A percentile compares a stretch with the other conserved stretches of the same genome.
phyloP scores from a whole-genome alignment of 768 basidiomycete species.

The Rhizopogon vulgaris region DNA sequence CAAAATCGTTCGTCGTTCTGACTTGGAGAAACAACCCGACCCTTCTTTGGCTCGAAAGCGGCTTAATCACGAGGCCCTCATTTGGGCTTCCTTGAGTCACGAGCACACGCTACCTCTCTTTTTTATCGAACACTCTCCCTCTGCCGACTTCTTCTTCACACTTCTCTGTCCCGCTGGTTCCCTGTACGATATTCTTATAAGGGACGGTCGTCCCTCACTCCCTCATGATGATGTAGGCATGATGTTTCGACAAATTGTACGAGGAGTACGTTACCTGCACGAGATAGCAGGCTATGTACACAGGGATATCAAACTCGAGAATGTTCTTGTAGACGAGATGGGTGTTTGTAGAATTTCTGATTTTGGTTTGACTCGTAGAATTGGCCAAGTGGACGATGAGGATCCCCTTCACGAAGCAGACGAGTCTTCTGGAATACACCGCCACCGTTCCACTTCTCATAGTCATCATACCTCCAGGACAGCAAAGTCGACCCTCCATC shows the following conservation, averaged over 20 bases:
- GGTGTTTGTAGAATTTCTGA: slow-evolving; percentile 82
- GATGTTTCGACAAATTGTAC: slow-evolving; percentile 83
- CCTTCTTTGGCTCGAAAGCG: slow-evolving; percentile 43
- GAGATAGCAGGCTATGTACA: slow-evolving; percentile 74
- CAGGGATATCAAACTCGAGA: slow-evolving; percentile 95
- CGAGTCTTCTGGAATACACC: slow-evolving; percentile 9
- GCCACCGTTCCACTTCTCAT: slow-evolving; percentile 21
- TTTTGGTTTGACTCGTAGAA: slow-evolving; percentile 73
- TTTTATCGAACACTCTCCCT: slow-evolving; percentile 46
- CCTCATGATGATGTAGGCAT: slow-evolving; percentile 75
- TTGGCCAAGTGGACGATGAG: slow-evolving; percentile 44
- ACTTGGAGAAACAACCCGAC: slow-evolving; percentile 47
- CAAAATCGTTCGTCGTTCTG: slow-evolving; percentile 69
- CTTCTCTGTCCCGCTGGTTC: slow-evolving; percentile 81
- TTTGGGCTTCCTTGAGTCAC: slow-evolving; percentile 76
- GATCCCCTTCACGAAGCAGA: slow-evolving; percentile 15
- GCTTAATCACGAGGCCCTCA: slow-evolving; percentile 60
- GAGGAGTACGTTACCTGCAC: slow-evolving; percentile 80
- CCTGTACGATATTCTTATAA: slow-evolving; percentile 74
- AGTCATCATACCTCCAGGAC: slow-evolving; percentile 17
- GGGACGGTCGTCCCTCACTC: slow-evolving; percentile 61
- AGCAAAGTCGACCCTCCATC: slow-evolving; percentile 13
- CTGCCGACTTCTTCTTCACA: slow-evolving; percentile 77
- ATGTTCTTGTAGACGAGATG: slow-evolving; percentile 87
- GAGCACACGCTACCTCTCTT: slow-evolving; percentile 87